Conservation (phyloP, 306 rosid species). For the Hippophae gyantsensis region DNA sequence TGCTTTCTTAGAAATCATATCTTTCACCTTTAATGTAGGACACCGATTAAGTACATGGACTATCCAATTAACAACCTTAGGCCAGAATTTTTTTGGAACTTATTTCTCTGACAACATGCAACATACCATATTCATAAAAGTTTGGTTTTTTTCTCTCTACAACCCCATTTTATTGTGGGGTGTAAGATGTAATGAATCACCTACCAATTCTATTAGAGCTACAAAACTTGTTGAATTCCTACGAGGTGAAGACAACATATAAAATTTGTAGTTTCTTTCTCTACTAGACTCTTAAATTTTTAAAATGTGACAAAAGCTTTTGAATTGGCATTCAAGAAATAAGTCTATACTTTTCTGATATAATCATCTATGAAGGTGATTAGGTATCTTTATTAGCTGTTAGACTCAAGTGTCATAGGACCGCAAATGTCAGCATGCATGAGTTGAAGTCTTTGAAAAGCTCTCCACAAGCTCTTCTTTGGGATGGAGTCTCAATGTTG, state of each 20-base stretch:
- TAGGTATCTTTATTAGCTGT: slow-evolving; percentile 3
- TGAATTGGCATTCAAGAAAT: slow-evolving; percentile 3
- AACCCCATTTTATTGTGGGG: slow-evolving; percentile 8
- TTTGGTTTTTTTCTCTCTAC: slow-evolving; percentile 2
- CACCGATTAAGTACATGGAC: slow-evolving; percentile 4
- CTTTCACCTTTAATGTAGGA: slow-evolving; percentile 6
- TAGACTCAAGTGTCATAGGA: not conserved
- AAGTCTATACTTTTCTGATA: not conserved
- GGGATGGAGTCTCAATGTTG: slow-evolving; percentile 1
- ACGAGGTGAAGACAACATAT: not conserved
- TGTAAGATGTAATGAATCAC: slow-evolving; percentile 2
- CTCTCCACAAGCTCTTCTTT: slow-evolving; percentile 6
- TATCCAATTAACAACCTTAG: slow-evolving; percentile 1
- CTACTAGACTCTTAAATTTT: not conserved
- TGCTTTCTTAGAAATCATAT: no score
- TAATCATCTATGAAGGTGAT: slow-evolving; percentile 3
- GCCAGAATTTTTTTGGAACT: slow-evolving; percentile 12
- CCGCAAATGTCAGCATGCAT: slow-evolving; percentile 3
- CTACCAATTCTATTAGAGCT: slow-evolving; percentile 5
- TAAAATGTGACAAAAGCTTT: not conserved
- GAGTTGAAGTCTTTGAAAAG: not conserved
- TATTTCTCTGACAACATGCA: slow-evolving; percentile 6
- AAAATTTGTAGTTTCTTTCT: not conserved
- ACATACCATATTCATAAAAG: slow-evolving; percentile 16
- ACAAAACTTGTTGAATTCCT: not conserved